Evolutionary conservation across 768 basidiomycete genomes (phyloP), one percentile per base, ranked within the genome.

Genomic region (Lentinus brumalis): DNA sequence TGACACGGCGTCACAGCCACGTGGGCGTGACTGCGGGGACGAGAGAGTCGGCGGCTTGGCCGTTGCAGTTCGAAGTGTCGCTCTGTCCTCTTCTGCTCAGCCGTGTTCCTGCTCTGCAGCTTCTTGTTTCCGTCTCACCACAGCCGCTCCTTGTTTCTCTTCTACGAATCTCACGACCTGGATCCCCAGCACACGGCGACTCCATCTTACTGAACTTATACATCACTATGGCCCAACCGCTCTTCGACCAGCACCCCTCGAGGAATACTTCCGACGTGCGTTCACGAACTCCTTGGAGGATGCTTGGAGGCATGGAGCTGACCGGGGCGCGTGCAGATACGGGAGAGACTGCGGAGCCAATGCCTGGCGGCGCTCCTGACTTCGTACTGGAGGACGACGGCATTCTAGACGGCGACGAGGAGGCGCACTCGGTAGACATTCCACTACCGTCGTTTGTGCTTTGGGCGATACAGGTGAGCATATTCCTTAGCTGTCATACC

Each of bases 231-330:
- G 90, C 90, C 39, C 87, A 91, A 78, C 80, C 90, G 59, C 72
- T 91, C 62, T 90, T 89, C 74, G 86, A 90, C 65, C 85, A 89
- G 62, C 88, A 91, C 67, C 90, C 45, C 80, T 92, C 45, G 84
- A 87, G 67, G 81, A 85, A 66, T 92, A 92, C 73, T 76, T 92
- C 56, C 77, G 82, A 80, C 84, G 90, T 88, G 44, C 52, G 78
- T 72, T 18, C 54, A 50, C 11, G 38, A 14, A 5, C 11, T 39
- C 0, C 32, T 15, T 18, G 32, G 2, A 12, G 6, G 3, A 52
- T 7, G 31, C 21, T 8, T 50, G 47, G 15, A 14, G 30, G 44
- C 53, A 52, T 31, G 0, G 26, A 49, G 15, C 39, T 64, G 64
- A 59, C 57, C 50, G 64, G 26, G 30, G 14, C 21, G 63, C 54